These are phyloP conservation scores for Coniochaeta prunicola DNA, from an alignment of 2,329 filamentous ascomycete species.

Conservation along the genomic window DNA sequence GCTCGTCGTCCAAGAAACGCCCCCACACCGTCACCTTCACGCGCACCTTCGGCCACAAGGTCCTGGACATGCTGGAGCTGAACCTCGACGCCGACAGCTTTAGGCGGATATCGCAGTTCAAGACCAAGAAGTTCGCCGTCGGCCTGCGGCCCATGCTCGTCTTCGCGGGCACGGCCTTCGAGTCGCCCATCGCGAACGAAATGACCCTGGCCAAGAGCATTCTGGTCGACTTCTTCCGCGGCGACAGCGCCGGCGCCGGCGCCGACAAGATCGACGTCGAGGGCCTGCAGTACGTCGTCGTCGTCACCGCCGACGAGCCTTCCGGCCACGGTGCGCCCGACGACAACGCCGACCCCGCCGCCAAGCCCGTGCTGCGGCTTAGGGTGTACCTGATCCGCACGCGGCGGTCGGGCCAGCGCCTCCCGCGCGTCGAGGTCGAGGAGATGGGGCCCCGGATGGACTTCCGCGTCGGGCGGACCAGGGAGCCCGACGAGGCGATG, in stretches of 20 bases:
- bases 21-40: conserved; percentile 80
- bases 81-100: conserved; percentile 70
- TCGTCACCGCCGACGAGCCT: conserved; percentile 66
- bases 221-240: conserved; percentile 86
- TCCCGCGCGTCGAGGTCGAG: conserved; percentile 87
- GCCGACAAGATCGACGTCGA: conserved; percentile 85
- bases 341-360: conserved; percentile 11
- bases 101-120: conserved; percentile 66
- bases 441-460: conserved; percentile 94
- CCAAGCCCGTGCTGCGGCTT: conserved; percentile 54
- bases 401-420: conserved; percentile 75
- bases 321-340: conserved; percentile 21
- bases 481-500: conserved; percentile 69
- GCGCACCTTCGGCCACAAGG: conserved; percentile 76
- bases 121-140: conserved; percentile 65
- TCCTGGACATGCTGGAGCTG: conserved; percentile 93
- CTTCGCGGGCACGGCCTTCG: conserved; percentile 86
- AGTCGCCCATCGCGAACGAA: conserved; percentile 69
- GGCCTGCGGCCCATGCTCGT: conserved; percentile 83
- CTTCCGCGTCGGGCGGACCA: conserved; percentile 74
- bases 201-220: conserved; percentile 84
- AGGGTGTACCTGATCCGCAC: conserved; percentile 83
- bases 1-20: conserved; percentile 86
- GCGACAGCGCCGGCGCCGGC: conserved; percentile 39
- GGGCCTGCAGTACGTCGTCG: conserved; percentile 85